Conservation (phyloP, 805 yeast species). For the Myxozyma udenii region DNA sequence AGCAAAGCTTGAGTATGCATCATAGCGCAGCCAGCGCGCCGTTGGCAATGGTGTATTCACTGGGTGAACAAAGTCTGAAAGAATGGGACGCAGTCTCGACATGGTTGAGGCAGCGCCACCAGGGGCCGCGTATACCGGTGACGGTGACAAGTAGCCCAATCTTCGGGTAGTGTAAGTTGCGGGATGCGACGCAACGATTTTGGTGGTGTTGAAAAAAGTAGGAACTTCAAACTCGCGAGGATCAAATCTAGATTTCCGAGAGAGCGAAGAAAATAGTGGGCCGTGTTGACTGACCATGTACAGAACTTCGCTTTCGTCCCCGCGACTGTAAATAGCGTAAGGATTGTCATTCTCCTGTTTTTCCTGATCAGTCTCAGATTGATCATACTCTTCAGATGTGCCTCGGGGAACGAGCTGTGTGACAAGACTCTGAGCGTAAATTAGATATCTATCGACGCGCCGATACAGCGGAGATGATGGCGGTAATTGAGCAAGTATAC, state of each 20-base stretch:
- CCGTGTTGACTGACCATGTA: slow-evolving; percentile 59
- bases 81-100: slow-evolving; percentile 19
- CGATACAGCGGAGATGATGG: slow-evolving; percentile 11
- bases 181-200: slow-evolving; percentile 53
- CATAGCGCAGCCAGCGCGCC: slow-evolving; percentile 61
- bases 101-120: slow-evolving; percentile 20
- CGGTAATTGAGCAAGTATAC: slow-evolving; percentile 11
- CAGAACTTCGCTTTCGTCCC: slow-evolving; percentile 51
- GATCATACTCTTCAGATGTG: slow-evolving; percentile 1
- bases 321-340: slow-evolving; percentile 20
- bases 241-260: slow-evolving; percentile 69
- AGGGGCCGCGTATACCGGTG: slow-evolving; percentile 10
- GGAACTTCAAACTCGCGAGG: slow-evolving; percentile 63
- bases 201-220: slow-evolving; percentile 58
- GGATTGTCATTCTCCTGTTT: slow-evolving; percentile 6
- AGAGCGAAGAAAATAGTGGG: slow-evolving; percentile 76
- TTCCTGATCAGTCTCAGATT: slow-evolving; percentile 2
- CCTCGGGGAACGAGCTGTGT: slow-evolving; percentile 6
- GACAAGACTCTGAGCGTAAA: slow-evolving; percentile 16
- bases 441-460: slow-evolving; percentile 15
- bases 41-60: slow-evolving; percentile 51
- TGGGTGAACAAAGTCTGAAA: slow-evolving; percentile 36
- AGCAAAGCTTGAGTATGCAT: slow-evolving; percentile 55
- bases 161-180: slow-evolving; percentile 20
- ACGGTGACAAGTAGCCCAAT: slow-evolving; percentile 21